These are phyloP conservation scores for Mycena venus DNA, from an alignment of 768 basidiomycete genomes.

Conservation along the genomic window DNA sequence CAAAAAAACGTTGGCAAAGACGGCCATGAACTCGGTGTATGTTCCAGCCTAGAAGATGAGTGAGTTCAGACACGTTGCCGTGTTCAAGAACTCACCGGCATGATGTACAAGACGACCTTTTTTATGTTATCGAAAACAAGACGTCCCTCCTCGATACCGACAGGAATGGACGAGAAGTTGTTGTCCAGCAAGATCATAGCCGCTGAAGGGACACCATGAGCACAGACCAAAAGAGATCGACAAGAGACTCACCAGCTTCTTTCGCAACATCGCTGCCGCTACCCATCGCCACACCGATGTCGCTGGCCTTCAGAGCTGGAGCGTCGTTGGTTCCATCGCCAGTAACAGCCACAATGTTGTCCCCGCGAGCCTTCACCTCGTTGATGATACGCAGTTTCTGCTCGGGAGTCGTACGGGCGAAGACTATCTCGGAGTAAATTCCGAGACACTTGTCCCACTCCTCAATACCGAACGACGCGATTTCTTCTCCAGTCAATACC, in stretches of 20 bases:
- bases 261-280: conserved; percentile 66
- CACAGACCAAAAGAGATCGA: conserved; percentile 31
- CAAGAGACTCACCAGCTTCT: conserved; percentile 59
- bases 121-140: conserved; percentile 71
- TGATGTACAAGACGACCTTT: conserved; percentile 62
- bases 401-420: conserved; percentile 68
- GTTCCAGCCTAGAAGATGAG: conserved; percentile 56
- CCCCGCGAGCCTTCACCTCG: conserved; percentile 61
- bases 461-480: conserved; percentile 47
- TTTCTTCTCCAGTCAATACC: conserved; percentile 60
- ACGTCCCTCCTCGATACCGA: conserved; percentile 71
- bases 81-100: conserved; percentile 49
- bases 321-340: conserved; percentile 73
- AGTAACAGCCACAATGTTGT: conserved; percentile 64
- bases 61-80: conserved; percentile 8
- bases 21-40: conserved; percentile 71
- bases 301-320: conserved; percentile 63
- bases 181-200: conserved; percentile 68
- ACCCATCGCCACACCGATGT: conserved; percentile 70
- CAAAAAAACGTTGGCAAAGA: conserved; percentile 68
- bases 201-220: conserved; percentile 30
- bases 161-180: conserved; percentile 69
- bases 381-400: conserved; percentile 72
- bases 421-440: conserved; percentile 59
- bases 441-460: conserved; percentile 58